Percentiles rank a stretch among this genome's conserved stretches.
Evolutionary conservation across 768 basidiomycete genomes (phyloP).

Genomic region (Dentipellis sp.): DNA sequence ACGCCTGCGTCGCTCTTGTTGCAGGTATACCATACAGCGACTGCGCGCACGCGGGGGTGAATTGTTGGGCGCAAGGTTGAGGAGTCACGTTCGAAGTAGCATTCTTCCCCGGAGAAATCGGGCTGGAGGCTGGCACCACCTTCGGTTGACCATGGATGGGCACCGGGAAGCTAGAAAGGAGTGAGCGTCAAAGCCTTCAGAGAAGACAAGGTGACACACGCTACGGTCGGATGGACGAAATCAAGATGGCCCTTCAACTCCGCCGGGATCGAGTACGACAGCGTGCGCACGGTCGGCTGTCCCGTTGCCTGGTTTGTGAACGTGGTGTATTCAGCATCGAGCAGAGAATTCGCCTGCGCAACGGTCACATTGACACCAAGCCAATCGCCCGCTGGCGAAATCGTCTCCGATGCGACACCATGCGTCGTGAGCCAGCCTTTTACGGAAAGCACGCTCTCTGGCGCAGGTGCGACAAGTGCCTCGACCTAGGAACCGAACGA

Average conservation of each 20-base stretch:
- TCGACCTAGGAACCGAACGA: constrained; percentile 1
- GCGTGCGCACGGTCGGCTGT: not conserved
- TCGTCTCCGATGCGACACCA: constrained; percentile 2
- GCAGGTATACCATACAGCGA: constrained; percentile 27
- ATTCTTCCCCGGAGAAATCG: not conserved
- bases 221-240: constrained; percentile 23
- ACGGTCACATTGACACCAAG: constrained; percentile 12
- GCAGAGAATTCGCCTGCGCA: constrained; percentile 9
- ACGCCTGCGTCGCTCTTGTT: constrained; percentile 16
- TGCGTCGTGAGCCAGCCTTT: constrained; percentile 3
- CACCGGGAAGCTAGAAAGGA: not conserved
- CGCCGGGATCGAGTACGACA: constrained; percentile 13
- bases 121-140: not conserved
- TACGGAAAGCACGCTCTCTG: constrained; percentile 1
- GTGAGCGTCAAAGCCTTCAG: not conserved
- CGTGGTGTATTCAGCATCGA: constrained; percentile 11
- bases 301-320: constrained; percentile 7
- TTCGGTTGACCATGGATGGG: not conserved
- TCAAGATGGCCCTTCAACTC: constrained; percentile 17
- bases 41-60: constrained; percentile 24
- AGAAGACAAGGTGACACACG: constrained; percentile 11
- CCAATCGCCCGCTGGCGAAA: constrained; percentile 20
- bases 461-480: constrained; percentile 3
- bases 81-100: too few species aligned
- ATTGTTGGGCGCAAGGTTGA: not conserved